A percentile compares a stretch with the other conserved stretches of the same genome.
Conservation (phyloP, 2,329 filamentous ascomycete genomes). For the Pyricularia pennisetigena region DNA sequence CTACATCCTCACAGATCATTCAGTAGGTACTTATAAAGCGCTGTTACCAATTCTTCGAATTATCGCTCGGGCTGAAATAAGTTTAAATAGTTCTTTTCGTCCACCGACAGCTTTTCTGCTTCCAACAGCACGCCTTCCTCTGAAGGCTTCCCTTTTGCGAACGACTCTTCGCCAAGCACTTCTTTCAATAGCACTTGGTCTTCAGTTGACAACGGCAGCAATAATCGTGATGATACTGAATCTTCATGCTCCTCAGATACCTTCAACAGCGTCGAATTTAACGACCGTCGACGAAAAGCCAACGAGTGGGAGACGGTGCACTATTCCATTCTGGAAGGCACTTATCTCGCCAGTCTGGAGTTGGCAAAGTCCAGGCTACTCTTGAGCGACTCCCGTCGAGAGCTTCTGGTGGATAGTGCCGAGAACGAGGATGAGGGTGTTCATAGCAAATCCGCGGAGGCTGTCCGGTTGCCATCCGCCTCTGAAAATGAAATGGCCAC, state of each 20-base stretch:
- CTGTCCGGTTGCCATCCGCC: neutral
- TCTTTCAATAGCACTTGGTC: neutral
- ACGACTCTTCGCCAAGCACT: neutral
- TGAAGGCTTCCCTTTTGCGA: too few relatives aligned
- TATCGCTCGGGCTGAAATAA: neutral
- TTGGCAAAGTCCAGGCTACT: neutral
- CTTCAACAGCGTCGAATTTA: neutral
- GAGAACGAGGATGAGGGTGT: neutral
- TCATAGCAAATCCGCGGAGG: neutral
- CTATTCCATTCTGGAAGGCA: constrained; percentile 3
- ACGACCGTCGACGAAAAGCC: neutral
- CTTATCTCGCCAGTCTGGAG: neutral
- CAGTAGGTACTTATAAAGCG: neutral
- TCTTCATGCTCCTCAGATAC: neutral
- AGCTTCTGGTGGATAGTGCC: neutral
- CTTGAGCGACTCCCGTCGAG: neutral
- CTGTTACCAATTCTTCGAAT: neutral
- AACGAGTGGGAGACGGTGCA: neutral
- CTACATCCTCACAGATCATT: neutral
- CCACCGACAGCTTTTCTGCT: neutral
- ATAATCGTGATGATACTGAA: neutral
- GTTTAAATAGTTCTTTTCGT: neutral
- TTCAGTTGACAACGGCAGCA: neutral
- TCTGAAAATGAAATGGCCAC: neutral
- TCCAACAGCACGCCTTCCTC: too few relatives aligned